Evolutionary conservation across 768 basidiomycete species (phyloP), one percentile per base, ranked within the genome.

Genomic region (Agaricus subrufescens): DNA sequence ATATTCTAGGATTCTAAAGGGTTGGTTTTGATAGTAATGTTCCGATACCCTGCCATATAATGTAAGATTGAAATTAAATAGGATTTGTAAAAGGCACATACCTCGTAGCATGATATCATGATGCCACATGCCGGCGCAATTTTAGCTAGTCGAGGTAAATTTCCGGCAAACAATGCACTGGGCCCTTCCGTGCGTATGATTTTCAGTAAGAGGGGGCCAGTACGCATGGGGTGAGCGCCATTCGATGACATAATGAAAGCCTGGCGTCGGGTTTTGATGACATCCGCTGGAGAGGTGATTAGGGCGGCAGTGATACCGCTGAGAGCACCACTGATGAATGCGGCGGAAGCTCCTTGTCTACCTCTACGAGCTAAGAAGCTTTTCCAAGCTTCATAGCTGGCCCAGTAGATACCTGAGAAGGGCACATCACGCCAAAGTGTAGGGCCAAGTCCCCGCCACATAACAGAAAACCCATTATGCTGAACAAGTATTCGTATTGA

Each of bases 381-480:
- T 73, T 97, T 98, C 72, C 84, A 82, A 0, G 82, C 73, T 68
- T 99, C 96, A 67, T 98, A 98, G 26, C 89, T 86, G 3, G 92
- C 91, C 97, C 97, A 99, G 65, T 99, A 99, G 31, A 96, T 75
- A 10, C 95, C 97, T 40, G 91, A 94, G 68, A 99, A 99, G 0
- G 97, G 96, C 5, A 98, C 95, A 63, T 99, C 97, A 49, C 97
- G 82, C 94, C 94, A 98, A 8, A 99, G 76, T 4, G 94, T 96
- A 2, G 95, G 83, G 0, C 89, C 89, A 7, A 99, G 77, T 0
- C 97, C 97, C 52, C 92, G 79, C 93, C 94, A 99, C 27, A 98
- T 78, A 48, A 82, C 87, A 9, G 74, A 69, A 5, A 85, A 62
- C 5, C 95, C 96, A 44, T 88, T 75, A 34, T 73, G 66, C 26